A percentile compares a stretch with the other conserved stretches of the same genome.
These are phyloP conservation scores for Apiotrichum domesticum DNA, from an alignment of 1,284 basidiomycete species.

Conservation along the genomic window DNA sequence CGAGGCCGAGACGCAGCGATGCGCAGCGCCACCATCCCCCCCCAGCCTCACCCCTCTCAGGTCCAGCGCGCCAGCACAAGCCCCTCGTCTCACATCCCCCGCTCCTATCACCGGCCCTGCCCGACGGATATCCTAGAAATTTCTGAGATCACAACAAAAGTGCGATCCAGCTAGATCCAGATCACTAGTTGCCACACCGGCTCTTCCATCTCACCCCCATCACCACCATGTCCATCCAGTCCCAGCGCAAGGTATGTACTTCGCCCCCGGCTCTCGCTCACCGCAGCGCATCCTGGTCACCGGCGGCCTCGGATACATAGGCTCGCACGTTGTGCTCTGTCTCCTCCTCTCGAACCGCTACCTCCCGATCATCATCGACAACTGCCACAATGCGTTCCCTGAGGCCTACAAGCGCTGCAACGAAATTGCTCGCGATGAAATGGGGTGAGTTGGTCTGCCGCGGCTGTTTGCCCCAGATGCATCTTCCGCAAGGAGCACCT, in stretches of 20 bases:
- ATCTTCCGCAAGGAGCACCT: no score
- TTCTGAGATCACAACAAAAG: no score
- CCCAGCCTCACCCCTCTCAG: no score
- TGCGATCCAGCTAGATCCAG: no score
- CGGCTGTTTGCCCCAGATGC: background rate
- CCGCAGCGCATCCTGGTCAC: slow-evolving; percentile 43
- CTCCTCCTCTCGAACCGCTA: slow-evolving; percentile 80
- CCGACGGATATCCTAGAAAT: no score
- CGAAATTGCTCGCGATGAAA: slow-evolving; percentile 63
- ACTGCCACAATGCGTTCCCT: slow-evolving; percentile 83
- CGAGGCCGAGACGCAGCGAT: no score
- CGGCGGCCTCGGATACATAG: slow-evolving; percentile 52
- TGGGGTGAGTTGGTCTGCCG: slow-evolving; percentile 36
- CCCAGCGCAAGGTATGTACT: slow-evolving; percentile 11
- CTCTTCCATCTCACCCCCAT: background rate
- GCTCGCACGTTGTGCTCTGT: slow-evolving; percentile 82
- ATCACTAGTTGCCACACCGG: no score
- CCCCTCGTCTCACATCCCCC: no score
- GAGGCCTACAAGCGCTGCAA: slow-evolving; percentile 62
- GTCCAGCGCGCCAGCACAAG: no score
- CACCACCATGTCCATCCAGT: slow-evolving; percentile 4
- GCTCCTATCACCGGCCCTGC: no score
- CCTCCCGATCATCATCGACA: slow-evolving; percentile 88
- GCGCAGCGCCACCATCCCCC: no score
- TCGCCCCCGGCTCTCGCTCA: no score